These are phyloP conservation scores for Ustulina deusta DNA, from an alignment of 2,329 filamentous ascomycete genomes.

Conservation along the genomic window DNA sequence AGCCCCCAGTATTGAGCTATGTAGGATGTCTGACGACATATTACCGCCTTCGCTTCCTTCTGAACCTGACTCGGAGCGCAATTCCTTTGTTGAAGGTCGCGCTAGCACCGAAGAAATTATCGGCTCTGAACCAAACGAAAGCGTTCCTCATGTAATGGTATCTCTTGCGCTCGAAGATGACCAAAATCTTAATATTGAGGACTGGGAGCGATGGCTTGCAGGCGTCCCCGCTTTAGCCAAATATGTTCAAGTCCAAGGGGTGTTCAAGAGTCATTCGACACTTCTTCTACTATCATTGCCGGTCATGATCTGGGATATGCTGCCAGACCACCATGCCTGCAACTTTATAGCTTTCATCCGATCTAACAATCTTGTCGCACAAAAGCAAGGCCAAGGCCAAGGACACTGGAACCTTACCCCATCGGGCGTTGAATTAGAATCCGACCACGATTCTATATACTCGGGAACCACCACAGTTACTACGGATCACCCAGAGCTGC, in stretches of 20 bases:
- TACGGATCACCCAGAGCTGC: constrained; percentile 33
- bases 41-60: constrained; percentile 55
- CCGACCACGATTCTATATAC: constrained; percentile 46
- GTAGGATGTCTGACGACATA: constrained; percentile 53
- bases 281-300: constrained; percentile 69
- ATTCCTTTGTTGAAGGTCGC: constrained; percentile 46
- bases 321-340: constrained; percentile 68
- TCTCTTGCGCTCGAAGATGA: constrained; percentile 70
- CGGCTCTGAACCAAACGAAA: constrained; percentile 62
- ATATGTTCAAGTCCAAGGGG: constrained; percentile 70
- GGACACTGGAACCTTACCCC: constrained; percentile 37
- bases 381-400: constrained; percentile 45
- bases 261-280: constrained; percentile 72
- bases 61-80: constrained; percentile 43
- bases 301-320: constrained; percentile 69
- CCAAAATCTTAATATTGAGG: constrained; percentile 67
- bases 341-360: constrained; percentile 70
- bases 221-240: constrained; percentile 69
- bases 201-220: constrained; percentile 69
- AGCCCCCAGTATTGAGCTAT: constrained; percentile 68
- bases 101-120: constrained; percentile 47
- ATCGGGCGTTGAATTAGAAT: constrained; percentile 42
- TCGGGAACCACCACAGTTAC: constrained; percentile 49
- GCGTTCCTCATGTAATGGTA: constrained; percentile 71
- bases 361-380: constrained; percentile 65